Conservation (phyloP, 306 rosid species). For the Dalbergia oliveri region DNA sequence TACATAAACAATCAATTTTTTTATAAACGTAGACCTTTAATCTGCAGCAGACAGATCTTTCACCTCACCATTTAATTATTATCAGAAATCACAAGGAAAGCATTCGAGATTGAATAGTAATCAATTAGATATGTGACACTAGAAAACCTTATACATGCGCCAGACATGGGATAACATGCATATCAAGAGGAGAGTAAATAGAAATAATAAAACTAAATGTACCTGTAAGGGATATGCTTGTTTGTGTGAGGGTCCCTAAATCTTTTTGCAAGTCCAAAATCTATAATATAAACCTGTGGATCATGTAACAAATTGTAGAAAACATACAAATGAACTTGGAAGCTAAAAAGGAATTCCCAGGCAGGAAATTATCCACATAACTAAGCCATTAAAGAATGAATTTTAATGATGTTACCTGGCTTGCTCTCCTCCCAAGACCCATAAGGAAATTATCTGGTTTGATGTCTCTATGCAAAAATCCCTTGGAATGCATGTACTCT, state of each 20-base stretch:
- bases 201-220: constrained; percentile 28
- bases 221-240: constrained; percentile 88
- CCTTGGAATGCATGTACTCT: constrained; percentile 74
- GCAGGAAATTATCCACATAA: constrained; percentile 28
- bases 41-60: no score
- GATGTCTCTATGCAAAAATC: constrained; percentile 93
- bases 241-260: constrained; percentile 70
- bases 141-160: constrained; percentile 12
- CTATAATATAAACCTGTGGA: constrained; percentile 77
- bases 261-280: constrained; percentile 90
- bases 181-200: constrained; percentile 33
- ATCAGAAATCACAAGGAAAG: no score
- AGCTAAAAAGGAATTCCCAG: constrained; percentile 24
- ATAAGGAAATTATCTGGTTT: constrained; percentile 98
- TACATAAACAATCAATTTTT: no score
- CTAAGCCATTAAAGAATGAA: constrained; percentile 29
- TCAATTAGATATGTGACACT: background rate
- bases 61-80: no score
- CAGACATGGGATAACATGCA: constrained; percentile 28
- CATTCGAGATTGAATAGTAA: background rate
- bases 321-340: constrained; percentile 24
- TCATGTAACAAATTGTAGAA: constrained; percentile 33
- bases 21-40: no score
- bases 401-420: constrained; percentile 63
- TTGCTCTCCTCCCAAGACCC: constrained; percentile 96